These are phyloP conservation scores for Agarophyton chilense DNA, from an alignment of 23 red algal species.

Conservation along the genomic window DNA sequence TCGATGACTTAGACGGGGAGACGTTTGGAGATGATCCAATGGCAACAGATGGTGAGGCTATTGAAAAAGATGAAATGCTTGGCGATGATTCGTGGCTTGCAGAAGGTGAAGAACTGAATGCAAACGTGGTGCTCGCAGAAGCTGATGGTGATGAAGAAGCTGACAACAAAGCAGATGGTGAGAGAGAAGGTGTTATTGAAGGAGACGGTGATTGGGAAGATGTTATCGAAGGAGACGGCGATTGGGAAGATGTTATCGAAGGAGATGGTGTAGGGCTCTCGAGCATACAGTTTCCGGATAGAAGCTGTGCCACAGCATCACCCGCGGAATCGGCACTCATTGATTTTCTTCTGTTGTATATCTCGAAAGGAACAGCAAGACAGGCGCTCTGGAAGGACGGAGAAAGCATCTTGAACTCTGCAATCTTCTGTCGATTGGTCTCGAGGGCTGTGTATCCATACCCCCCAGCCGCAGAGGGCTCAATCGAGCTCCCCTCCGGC, in stretches of 20 bases:
- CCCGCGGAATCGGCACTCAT: background rate
- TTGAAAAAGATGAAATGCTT: background rate
- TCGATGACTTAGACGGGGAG: background rate
- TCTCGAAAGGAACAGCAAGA: background rate
- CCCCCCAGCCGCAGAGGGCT: slow-evolving; percentile 12
- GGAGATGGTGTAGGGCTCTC: background rate
- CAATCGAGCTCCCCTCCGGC: slow-evolving; percentile 53
- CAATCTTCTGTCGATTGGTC: slow-evolving; percentile 29
- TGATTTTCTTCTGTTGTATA: slow-evolving; percentile 13
- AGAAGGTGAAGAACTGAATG: too few species aligned
- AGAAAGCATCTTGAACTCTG: slow-evolving; percentile 24
- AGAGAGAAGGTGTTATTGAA: background rate
- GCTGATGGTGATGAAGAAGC: background rate
- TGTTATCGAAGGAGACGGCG: background rate
- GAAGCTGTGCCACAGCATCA: slow-evolving; percentile 2
- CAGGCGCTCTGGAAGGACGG: background rate
- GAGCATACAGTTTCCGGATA: slow-evolving; percentile 12
- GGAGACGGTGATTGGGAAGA: background rate
- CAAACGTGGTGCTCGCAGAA: slow-evolving; percentile 12
- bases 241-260: background rate
- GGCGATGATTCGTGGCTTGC: too few species aligned
- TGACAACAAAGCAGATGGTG: too few species aligned
- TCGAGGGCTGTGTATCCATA: slow-evolving; percentile 43
- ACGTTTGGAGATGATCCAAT: background rate
- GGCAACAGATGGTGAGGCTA: background rate